Conservation (phyloP, 2,329 filamentous ascomycete species). For the Trichoderma guizhouense region DNA sequence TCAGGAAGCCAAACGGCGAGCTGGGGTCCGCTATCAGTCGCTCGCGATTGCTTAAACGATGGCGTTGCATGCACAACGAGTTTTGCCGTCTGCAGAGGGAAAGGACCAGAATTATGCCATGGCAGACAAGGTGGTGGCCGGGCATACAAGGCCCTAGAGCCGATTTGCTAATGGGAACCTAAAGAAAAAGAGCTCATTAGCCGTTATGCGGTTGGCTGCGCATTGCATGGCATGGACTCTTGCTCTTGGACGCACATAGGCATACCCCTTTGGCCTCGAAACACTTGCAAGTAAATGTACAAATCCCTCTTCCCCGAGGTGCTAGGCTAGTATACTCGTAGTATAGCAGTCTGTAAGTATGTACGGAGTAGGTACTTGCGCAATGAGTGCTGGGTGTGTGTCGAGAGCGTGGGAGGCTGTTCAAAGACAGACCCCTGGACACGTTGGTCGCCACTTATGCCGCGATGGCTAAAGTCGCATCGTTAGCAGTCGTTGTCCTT, state of each 20-base stretch:
- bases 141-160: neutral
- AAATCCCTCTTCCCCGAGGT: neutral
- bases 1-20: neutral
- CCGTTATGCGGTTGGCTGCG: conserved; percentile 9
- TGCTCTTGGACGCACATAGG: neutral
- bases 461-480: conserved; percentile 9
- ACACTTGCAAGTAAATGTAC: neutral
- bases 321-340: neutral
- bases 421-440: neutral
- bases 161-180: neutral
- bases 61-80: conserved; percentile 11
- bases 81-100: conserved; percentile 14
- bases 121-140: conserved; percentile 3
- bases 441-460: neutral
- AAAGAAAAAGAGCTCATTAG: conserved; percentile 8
- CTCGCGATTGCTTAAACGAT: conserved; percentile 11
- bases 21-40: conserved; percentile 10
- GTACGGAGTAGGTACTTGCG: neutral
- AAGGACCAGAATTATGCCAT: conserved; percentile 10
- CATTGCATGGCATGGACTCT: conserved; percentile 10
- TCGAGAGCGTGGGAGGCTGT: neutral
- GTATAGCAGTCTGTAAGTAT: neutral
- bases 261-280: neutral
- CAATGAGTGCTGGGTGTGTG: neutral
- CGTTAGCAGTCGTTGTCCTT: neutral